Evolutionary conservation across 345 rosid genomes (phyloP).

Genomic region (Acer negundo): DNA sequence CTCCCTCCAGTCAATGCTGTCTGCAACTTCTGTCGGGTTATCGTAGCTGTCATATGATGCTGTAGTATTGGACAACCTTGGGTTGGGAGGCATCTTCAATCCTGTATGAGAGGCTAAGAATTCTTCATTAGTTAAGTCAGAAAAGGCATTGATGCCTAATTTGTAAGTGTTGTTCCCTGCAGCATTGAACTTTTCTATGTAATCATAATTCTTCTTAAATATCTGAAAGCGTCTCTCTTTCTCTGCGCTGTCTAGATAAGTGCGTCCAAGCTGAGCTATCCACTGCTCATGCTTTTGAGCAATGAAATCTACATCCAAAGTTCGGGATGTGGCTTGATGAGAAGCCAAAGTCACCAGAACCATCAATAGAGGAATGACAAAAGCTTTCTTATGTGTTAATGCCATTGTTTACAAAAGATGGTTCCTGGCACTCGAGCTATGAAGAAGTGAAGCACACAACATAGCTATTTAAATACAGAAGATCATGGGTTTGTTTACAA

Average conservation of each 20-base stretch:
- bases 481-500: too few relatives aligned
- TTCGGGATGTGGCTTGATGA: background rate
- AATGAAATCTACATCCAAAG: background rate
- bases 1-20: constrained; percentile 39
- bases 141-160: constrained; percentile 36
- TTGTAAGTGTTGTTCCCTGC: constrained; percentile 33
- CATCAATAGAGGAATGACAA: background rate
- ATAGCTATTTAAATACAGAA: background rate
- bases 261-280: constrained; percentile 32
- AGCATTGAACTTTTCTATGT: constrained; percentile 4
- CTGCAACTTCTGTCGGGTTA: constrained; percentile 14
- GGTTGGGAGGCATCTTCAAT: constrained; percentile 1
- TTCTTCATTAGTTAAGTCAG: constrained; percentile 41
- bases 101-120: constrained; percentile 24
- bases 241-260: constrained; percentile 19
- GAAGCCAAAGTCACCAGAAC: background rate
- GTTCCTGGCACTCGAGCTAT: background rate
- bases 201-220: background rate
- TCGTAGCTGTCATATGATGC: constrained; percentile 21
- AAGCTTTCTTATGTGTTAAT: background rate
- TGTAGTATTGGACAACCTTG: constrained; percentile 1
- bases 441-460: background rate
- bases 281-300: constrained; percentile 21
- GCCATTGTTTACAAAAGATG: background rate
- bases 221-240: constrained; percentile 15